Conservation (phyloP, 305 asterid genomes). For the Andrographis paniculata region DNA sequence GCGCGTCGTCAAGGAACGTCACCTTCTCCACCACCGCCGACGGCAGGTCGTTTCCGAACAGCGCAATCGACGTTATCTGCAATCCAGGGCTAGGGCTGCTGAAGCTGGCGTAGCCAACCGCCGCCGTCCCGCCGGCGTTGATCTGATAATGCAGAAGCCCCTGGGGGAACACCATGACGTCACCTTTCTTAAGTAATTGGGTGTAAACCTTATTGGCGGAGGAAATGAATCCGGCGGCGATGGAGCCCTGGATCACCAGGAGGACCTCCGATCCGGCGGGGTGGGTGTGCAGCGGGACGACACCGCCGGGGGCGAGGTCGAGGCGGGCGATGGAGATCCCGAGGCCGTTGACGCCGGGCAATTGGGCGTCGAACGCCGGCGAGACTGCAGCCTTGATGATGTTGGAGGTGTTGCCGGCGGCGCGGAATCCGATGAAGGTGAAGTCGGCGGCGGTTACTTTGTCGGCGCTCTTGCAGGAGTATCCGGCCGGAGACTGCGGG, state of each 20-base stretch:
- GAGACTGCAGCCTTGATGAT: slow-evolving; percentile 58
- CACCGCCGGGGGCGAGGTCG: slow-evolving; percentile 54
- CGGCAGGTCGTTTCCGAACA: background rate
- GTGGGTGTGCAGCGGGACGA: slow-evolving; percentile 70
- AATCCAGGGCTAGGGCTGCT: slow-evolving; percentile 43
- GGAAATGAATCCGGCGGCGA: slow-evolving; percentile 45
- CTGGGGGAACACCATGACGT: slow-evolving; percentile 51
- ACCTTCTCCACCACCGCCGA: slow-evolving; percentile 18
- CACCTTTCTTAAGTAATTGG: slow-evolving; percentile 49
- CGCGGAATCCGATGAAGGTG: slow-evolving; percentile 39
- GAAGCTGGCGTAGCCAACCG: slow-evolving; percentile 49
- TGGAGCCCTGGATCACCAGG: slow-evolving; percentile 37
- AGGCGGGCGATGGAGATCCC: slow-evolving; percentile 59
- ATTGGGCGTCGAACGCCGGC: slow-evolving; percentile 59
- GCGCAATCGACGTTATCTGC: slow-evolving; percentile 27
- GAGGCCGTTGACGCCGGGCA: slow-evolving; percentile 61
- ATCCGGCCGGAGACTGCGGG: slow-evolving; percentile 47
- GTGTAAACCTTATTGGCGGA: slow-evolving; percentile 42
- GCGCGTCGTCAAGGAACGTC: slow-evolving; percentile 20
- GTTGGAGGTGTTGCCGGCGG: slow-evolving; percentile 53
- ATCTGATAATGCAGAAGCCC: slow-evolving; percentile 71
- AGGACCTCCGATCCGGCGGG: slow-evolving; percentile 60
- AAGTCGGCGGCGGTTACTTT: slow-evolving; percentile 43
- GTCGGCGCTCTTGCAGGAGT: slow-evolving; percentile 50
- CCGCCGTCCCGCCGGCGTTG: slow-evolving; percentile 41